Conservation (phyloP, 164 flowering plant species). For the Sextonia rubra region DNA sequence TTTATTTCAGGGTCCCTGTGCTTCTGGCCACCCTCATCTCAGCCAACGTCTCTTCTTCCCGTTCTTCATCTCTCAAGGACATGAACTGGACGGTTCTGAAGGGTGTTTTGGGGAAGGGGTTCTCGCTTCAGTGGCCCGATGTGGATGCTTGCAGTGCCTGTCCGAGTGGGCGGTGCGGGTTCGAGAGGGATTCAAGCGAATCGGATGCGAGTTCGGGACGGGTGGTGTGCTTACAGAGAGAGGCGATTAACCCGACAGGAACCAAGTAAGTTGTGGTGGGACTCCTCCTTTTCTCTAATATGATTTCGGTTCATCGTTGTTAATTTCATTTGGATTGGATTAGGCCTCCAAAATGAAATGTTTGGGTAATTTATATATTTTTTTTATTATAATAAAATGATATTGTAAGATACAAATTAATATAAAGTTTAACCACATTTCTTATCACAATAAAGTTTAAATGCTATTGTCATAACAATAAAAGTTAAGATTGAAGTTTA, state of each 20-base stretch:
- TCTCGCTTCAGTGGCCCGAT: constrained; percentile 1
- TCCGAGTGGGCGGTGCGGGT: constrained; percentile 5
- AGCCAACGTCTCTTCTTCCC: too few species aligned
- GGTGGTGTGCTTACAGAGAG: not conserved
- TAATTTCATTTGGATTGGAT: not conserved
- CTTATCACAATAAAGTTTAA: too few species aligned
- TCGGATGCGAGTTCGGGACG: not conserved
- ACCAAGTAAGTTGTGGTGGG: not conserved
- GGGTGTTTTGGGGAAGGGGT: not conserved
- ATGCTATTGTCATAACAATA: too few species aligned
- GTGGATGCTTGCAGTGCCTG: not conserved
- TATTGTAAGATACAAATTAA: not conserved
- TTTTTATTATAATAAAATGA: not conserved
- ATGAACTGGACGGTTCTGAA: not conserved
- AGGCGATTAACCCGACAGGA: too few species aligned
- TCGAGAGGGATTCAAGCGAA: too few species aligned
- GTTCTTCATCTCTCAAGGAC: not conserved
- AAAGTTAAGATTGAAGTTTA: too few species aligned
- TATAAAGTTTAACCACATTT: too few species aligned
- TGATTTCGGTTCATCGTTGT: not conserved
- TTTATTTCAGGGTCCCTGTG: not conserved
- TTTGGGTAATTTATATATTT: not conserved
- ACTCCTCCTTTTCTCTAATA: not conserved
- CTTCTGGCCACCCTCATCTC: not conserved
- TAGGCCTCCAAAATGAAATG: too few species aligned